Conservation (phyloP, 768 basidiomycete genomes). For the Trametes meyenii region DNA sequence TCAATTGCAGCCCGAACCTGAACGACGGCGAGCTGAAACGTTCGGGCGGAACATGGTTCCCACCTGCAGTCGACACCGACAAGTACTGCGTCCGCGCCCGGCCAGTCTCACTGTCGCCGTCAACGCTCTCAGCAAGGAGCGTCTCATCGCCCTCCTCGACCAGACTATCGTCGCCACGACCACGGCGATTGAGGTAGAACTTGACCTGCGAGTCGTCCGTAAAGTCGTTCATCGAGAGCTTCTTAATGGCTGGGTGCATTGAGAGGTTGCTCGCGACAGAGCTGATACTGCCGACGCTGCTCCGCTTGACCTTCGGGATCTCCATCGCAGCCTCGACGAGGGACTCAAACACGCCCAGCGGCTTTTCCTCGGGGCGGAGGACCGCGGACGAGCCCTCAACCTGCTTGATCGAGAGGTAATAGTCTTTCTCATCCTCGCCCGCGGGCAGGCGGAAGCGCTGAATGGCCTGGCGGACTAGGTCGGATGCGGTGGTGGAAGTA, state of each 20-base stretch:
- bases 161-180: slow-evolving; percentile 47
- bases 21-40: slow-evolving; percentile 82
- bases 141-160: slow-evolving; percentile 46
- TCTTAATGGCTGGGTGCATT: slow-evolving; percentile 94
- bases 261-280: slow-evolving; percentile 92
- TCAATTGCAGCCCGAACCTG: slow-evolving; percentile 83
- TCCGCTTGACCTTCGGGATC: slow-evolving; percentile 87
- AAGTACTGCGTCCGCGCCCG: slow-evolving; percentile 40
- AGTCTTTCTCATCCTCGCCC: slow-evolving; percentile 59
- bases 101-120: slow-evolving; percentile 34
- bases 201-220: slow-evolving; percentile 97
- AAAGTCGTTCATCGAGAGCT: slow-evolving; percentile 95
- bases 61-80: slow-evolving; percentile 41
- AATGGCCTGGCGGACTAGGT: slow-evolving; percentile 89
- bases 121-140: slow-evolving; percentile 41
- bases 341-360: slow-evolving; percentile 87
- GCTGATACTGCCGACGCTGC: slow-evolving; percentile 91
- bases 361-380: slow-evolving; percentile 71
- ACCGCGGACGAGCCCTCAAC: slow-evolving; percentile 85
- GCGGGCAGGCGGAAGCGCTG: slow-evolving; percentile 88
- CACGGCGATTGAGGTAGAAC: slow-evolving; percentile 84
- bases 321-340: slow-evolving; percentile 81
- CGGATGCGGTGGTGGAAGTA: slow-evolving; percentile 77
- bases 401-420: slow-evolving; percentile 92
- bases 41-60: slow-evolving; percentile 59